These are phyloP conservation scores for Isatis tinctoria DNA, from an alignment of 345 rosid species.

Conservation along the genomic window DNA sequence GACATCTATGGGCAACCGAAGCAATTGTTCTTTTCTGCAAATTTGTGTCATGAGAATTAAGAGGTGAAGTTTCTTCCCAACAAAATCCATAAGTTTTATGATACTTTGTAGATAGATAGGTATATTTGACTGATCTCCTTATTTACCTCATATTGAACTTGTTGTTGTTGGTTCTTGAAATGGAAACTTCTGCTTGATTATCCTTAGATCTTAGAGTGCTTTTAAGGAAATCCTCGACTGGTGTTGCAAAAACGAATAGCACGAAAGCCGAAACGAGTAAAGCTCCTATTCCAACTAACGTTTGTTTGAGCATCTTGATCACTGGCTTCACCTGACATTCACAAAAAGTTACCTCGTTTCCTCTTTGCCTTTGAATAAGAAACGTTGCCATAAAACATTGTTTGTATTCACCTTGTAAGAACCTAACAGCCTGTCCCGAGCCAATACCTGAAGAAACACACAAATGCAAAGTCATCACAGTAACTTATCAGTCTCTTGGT, in stretches of 20 bases:
- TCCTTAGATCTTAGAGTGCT: slow-evolving; percentile 36
- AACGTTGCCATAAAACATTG: not conserved
- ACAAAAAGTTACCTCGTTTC: not conserved
- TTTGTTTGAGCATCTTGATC: slow-evolving; percentile 78
- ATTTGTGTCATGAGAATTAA: not conserved
- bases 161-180: slow-evolving; percentile 45
- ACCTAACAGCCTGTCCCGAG: slow-evolving; percentile 89
- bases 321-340: slow-evolving; percentile 81
- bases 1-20: slow-evolving; percentile 66
- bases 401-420: slow-evolving; percentile 71
- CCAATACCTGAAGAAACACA: slow-evolving; percentile 64
- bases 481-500: not conserved
- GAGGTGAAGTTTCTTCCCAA: not conserved
- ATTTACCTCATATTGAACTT: slow-evolving; percentile 69
- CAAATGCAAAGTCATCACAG: not conserved
- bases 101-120: not conserved
- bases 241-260: slow-evolving; percentile 75
- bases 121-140: not conserved
- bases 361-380: not conserved
- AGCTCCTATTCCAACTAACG: slow-evolving; percentile 77
- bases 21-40: slow-evolving; percentile 70
- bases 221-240: slow-evolving; percentile 66
- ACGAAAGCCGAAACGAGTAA: slow-evolving; percentile 63
- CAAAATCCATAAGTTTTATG: not conserved
- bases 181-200: slow-evolving; percentile 34